phyloP scores from a whole-genome alignment of 2,329 filamentous ascomycete species.

The Colletotrichum tamarilloi region DNA sequence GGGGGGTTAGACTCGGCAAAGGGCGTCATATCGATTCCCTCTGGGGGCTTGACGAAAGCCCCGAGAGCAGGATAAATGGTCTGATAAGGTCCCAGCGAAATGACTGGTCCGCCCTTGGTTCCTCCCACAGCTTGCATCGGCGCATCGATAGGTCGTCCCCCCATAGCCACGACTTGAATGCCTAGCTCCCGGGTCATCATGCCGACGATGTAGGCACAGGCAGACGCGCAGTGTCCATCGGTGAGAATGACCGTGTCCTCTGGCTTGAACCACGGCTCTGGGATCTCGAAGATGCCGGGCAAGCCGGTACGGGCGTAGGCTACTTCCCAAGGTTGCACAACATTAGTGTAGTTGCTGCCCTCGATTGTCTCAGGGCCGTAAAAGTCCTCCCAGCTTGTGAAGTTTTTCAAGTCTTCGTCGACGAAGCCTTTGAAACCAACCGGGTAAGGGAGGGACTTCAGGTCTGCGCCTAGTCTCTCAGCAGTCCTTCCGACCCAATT shows the following conservation, averaged over 20 bases:
- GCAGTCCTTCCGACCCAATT: conserved; percentile 24
- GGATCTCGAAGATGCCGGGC: conserved; percentile 8
- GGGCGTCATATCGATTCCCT: conserved; percentile 20
- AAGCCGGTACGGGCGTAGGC: neutral
- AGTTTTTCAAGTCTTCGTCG: conserved; percentile 20
- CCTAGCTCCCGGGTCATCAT: conserved; percentile 63
- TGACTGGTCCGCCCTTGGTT: conserved; percentile 66
- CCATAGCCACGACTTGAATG: conserved; percentile 67
- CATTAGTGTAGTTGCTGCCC: conserved; percentile 49
- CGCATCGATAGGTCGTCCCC: conserved; percentile 64
- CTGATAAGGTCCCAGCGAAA: conserved; percentile 17
- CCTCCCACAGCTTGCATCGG: conserved; percentile 75
- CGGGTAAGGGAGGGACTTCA: conserved; percentile 8
- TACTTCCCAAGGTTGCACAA: conserved; percentile 30
- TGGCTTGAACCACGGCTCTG: conserved; percentile 45
- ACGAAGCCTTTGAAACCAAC: conserved; percentile 36
- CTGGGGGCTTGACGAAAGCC: neutral
- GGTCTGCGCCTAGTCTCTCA: neutral
- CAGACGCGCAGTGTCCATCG: conserved; percentile 39
- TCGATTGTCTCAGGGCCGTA: conserved; percentile 50
- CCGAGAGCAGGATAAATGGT: neutral
- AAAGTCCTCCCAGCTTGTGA: conserved; percentile 51
- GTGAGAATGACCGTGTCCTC: conserved; percentile 40
- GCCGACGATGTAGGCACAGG: conserved; percentile 38
- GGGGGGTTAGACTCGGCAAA: conserved; percentile 15